Conservation (phyloP, 2,329 filamentous ascomycete genomes). For the Zymoseptoria tritici region DNA sequence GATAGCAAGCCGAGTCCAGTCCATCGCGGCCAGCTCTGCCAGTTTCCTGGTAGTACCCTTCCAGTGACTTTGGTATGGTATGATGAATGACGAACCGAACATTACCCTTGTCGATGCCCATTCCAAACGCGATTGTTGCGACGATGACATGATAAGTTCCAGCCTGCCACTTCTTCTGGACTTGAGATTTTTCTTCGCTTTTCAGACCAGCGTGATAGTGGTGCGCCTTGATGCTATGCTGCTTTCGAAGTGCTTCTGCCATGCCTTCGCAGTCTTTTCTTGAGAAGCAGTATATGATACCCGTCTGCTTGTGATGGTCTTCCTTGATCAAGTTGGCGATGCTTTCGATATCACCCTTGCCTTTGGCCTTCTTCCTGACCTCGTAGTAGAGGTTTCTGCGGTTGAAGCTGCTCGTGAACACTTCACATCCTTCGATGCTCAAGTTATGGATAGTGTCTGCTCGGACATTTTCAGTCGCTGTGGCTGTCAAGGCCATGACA, state of each 20-base stretch:
- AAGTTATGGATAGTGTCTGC: conserved; percentile 87
- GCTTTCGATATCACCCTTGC: conserved; percentile 44
- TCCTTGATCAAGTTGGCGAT: conserved; percentile 62
- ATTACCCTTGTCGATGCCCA: conserved; percentile 98
- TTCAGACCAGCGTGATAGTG: conserved; percentile 83
- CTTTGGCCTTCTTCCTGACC: conserved; percentile 59
- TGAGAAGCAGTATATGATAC: conserved; percentile 90
- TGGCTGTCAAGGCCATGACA: conserved; percentile 90
- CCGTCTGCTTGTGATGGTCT: conserved; percentile 64
- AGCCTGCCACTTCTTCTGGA: conserved; percentile 77
- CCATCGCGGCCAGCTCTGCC: conserved; percentile 91
- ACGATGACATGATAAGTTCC: conserved; percentile 82
- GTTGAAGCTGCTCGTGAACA: conserved; percentile 92
- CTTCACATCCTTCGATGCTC: conserved; percentile 67
- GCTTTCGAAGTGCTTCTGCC: conserved; percentile 56
- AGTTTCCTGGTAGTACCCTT: conserved; percentile 98
- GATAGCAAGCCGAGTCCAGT: conserved; percentile 75
- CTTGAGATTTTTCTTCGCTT: conserved; percentile 54
- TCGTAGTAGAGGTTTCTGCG: conserved; percentile 91
- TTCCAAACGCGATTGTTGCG: conserved; percentile 95
- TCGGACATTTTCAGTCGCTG: conserved; percentile 87
- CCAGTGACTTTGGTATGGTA: conserved; percentile 84
- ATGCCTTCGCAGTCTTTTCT: conserved; percentile 74
- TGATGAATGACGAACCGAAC: conserved; percentile 96
- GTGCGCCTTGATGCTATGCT: conserved; percentile 61